Conservation (phyloP, 2,329 filamentous ascomycete genomes). For the Fusarium sterilihyphosum region DNA sequence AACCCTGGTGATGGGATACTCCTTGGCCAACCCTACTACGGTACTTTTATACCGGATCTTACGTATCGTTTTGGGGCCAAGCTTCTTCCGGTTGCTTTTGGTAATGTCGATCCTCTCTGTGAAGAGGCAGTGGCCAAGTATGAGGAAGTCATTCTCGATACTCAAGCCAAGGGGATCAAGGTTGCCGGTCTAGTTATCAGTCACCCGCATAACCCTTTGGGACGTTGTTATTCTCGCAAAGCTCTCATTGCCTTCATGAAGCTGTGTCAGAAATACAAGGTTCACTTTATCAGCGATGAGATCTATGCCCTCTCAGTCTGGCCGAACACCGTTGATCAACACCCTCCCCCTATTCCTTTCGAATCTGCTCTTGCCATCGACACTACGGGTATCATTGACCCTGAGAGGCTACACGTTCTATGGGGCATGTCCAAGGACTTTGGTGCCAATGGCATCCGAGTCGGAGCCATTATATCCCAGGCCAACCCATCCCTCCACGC, state of each 20-base stretch:
- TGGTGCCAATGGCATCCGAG: slow-evolving; percentile 63
- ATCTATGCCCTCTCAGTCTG: slow-evolving; percentile 64
- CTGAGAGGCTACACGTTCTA: slow-evolving; percentile 60
- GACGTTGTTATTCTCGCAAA: slow-evolving; percentile 56
- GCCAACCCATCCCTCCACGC: slow-evolving; percentile 52
- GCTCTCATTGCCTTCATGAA: slow-evolving; percentile 54
- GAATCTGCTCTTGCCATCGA: slow-evolving; percentile 58
- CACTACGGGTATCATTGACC: slow-evolving; percentile 56
- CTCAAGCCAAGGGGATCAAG: slow-evolving; percentile 50
- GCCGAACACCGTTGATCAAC: slow-evolving; percentile 48
- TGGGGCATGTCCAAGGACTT: slow-evolving; percentile 63
- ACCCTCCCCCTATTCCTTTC: slow-evolving; percentile 49
- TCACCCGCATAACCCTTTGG: slow-evolving; percentile 63
- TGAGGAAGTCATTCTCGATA: slow-evolving; percentile 54
- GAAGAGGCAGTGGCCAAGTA: slow-evolving; percentile 54
- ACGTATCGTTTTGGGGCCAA: slow-evolving; percentile 52
- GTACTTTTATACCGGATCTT: slow-evolving; percentile 59
- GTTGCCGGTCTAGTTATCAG: slow-evolving; percentile 62
- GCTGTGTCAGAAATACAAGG: slow-evolving; percentile 57
- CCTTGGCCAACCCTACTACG: slow-evolving; percentile 58
- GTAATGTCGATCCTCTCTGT: slow-evolving; percentile 55
- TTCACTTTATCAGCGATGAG: slow-evolving; percentile 64
- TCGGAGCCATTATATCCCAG: slow-evolving; percentile 62
- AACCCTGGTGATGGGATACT: slow-evolving; percentile 54
- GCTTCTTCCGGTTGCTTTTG: slow-evolving; percentile 57